Evolutionary conservation across 306 rosid species (phyloP).

Genomic region (Trichosanthes truncata): DNA sequence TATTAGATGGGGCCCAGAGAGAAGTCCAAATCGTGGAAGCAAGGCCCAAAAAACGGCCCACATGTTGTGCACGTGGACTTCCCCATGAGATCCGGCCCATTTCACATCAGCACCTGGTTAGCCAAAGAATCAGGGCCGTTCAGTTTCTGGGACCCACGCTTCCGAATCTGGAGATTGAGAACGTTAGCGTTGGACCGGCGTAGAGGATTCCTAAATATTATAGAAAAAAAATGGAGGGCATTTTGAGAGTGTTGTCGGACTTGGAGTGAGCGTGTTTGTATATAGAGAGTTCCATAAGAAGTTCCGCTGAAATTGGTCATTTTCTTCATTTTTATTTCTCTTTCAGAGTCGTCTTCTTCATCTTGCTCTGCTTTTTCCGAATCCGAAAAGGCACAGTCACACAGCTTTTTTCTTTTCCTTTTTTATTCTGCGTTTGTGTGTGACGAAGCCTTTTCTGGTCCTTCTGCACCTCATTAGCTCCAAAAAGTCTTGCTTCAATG

Average conservation of each 20-base stretch:
- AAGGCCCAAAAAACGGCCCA: constrained; percentile 1
- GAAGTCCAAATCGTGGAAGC: background rate
- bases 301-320: constrained; percentile 12
- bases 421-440: constrained; percentile 1
- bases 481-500: constrained; percentile 29
- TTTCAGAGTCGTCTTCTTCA: background rate
- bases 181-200: background rate
- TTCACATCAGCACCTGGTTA: background rate
- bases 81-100: background rate
- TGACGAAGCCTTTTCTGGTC: background rate
- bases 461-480: background rate
- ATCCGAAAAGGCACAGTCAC: constrained; percentile 1
- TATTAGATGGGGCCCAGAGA: background rate
- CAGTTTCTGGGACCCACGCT: background rate
- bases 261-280: background rate
- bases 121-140: background rate
- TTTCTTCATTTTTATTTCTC: background rate
- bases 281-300: constrained; percentile 8
- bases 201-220: background rate
- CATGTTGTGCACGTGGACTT: background rate
- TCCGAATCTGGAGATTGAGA: background rate
- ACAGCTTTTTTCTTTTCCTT: background rate
- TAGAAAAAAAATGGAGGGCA: background rate
- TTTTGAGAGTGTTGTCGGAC: background rate
- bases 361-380: constrained; percentile 14